These are phyloP conservation scores for Sarocladium brachiariae DNA, from an alignment of 2,329 filamentous ascomycete species.

Conservation along the genomic window DNA sequence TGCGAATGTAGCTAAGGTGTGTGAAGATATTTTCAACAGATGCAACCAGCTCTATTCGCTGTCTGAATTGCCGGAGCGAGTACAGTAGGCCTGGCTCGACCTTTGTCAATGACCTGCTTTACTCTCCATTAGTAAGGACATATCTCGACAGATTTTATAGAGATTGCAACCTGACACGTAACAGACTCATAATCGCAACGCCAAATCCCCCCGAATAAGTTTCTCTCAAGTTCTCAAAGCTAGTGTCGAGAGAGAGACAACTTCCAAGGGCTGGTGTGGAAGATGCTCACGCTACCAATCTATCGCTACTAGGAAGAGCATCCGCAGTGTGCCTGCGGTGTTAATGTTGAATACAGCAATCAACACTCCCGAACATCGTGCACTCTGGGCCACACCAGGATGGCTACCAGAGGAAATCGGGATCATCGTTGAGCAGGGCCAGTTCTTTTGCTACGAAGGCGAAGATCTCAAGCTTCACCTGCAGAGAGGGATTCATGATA, in stretches of 20 bases:
- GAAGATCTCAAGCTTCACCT: slow-evolving; percentile 78
- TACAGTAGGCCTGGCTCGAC: slow-evolving; percentile 72
- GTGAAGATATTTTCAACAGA: slow-evolving; percentile 56
- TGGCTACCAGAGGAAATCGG: slow-evolving; percentile 95
- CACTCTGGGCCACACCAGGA: slow-evolving; percentile 80
- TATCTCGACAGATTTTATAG: slow-evolving; percentile 12
- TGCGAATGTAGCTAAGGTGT: not conserved
- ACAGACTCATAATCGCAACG: slow-evolving; percentile 41
- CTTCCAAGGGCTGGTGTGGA: slow-evolving; percentile 87
- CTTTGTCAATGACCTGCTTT: slow-evolving; percentile 79
- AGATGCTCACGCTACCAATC: slow-evolving; percentile 87
- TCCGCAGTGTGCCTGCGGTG: slow-evolving; percentile 76
- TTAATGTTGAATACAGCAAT: slow-evolving; percentile 82
- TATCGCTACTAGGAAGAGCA: slow-evolving; percentile 75
- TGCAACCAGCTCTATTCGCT: slow-evolving; percentile 69
- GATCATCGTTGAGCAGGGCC: slow-evolving; percentile 81
- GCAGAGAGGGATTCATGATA: slow-evolving; percentile 70
- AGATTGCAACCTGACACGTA: slow-evolving; percentile 16
- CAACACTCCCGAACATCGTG: slow-evolving; percentile 62
- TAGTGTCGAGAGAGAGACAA: slow-evolving; percentile 83
- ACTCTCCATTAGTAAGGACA: slow-evolving; percentile 44
- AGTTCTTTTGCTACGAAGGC: slow-evolving; percentile 92
- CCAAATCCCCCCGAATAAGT: slow-evolving; percentile 48
- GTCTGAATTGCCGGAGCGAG: slow-evolving; percentile 81
- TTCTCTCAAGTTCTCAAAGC: slow-evolving; percentile 92